Percentiles rank a stretch among this genome's conserved stretches.
Evolutionary conservation across 2,329 filamentous ascomycete species (phyloP).

Genomic region (Celoporthe dispersa): DNA sequence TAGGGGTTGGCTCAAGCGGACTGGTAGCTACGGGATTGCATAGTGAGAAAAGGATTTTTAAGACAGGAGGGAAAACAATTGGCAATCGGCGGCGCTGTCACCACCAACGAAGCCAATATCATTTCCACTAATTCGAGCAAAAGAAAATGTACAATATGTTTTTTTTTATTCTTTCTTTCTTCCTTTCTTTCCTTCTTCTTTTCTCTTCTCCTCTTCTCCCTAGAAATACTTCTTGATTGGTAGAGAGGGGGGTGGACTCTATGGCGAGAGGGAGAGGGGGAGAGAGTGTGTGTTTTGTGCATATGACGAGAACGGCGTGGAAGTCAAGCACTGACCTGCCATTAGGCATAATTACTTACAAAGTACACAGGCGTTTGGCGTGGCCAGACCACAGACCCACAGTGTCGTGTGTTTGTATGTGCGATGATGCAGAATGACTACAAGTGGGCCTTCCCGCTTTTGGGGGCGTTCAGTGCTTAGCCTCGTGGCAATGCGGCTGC

Average conservation of each 20-base stretch:
- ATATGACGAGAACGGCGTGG: slow-evolving; percentile 15
- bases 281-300: too few species aligned
- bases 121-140: not conserved
- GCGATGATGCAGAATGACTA: slow-evolving; percentile 30
- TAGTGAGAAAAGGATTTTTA: not conserved
- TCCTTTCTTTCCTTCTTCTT: not conserved
- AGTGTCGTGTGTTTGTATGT: slow-evolving; percentile 1
- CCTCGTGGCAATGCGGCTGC: slow-evolving; percentile 12
- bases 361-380: not conserved
- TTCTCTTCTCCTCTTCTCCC: not conserved
- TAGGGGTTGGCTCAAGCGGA: not conserved
- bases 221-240: slow-evolving; percentile 9
- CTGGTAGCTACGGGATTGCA: not conserved
- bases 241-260: not conserved
- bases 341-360: slow-evolving; percentile 6
- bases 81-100: slow-evolving; percentile 10
- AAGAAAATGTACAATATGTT: slow-evolving; percentile 24
- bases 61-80: not conserved
- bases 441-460: slow-evolving; percentile 28
- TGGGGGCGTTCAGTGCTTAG: not conserved
- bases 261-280: not conserved
- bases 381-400: not conserved
- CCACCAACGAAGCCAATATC: not conserved
- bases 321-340: slow-evolving; percentile 6
- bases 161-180: not conserved